Base-by-base conservation (phyloP, 768 basidiomycete genomes). In the Boletales sp. region DNA sequence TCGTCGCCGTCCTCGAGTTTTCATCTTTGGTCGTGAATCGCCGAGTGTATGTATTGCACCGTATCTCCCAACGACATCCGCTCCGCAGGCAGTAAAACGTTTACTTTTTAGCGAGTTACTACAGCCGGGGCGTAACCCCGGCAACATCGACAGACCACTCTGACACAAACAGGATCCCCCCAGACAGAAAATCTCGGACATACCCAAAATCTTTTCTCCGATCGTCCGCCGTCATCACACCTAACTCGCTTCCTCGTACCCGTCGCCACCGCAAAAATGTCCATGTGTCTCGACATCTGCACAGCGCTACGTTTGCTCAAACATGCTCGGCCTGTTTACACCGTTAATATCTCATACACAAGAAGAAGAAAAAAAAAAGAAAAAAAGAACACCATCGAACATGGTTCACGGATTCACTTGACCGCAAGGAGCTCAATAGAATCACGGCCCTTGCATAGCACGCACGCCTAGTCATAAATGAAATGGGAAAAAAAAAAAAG, bases 201-300 rank as follows among this genome's bases (percentile, higher is more conserved):
- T 43, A 19, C 51, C 40, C 18, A 6, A 40, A 27, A 10, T 18
- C 8, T 30, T 24, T 27, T 8, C 38, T 51, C 50, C 57, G 48
- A 48, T 38, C 35, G 21, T n/a, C 43, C 50, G 48, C 50, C 50
- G 57, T 50, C 35, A 40, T 36, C 29, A 31, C 40, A 27, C 40
- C 1, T 32, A 41, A 8, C 1, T 38, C 5, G 44, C 60, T 62
- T 59, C 61, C 54, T 48, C 56, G 45, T 46, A 41, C 52, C 61
- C 61, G 61, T 34, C 40, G 61, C 61, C 61, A 63, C 63, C 61
- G 61, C 63, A 59, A 0, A 35, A 49, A 46, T 43, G 37, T 21
- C 21, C 21, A 21, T 21, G 6, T 9, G 12, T 30, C 42, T 40
- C 31, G 47, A 34, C 51, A 15, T 24, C 41, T 17, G 18, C 27